Conservation (phyloP, 495 filamentous ascomycete genomes). For the Trichocladium uniseriatum region DNA sequence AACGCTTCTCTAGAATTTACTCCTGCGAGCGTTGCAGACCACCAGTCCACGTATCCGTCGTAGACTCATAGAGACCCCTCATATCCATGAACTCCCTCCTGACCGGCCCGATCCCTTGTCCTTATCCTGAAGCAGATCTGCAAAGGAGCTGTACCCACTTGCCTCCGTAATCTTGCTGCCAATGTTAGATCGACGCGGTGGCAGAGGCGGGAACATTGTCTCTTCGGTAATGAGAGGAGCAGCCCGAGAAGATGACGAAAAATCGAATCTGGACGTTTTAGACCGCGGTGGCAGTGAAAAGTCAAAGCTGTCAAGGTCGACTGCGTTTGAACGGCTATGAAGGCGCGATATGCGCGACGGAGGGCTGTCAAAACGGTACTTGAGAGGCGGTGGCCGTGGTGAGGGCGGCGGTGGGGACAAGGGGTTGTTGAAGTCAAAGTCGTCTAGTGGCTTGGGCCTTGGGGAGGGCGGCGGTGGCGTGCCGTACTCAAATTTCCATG, state of each 20-base stretch:
- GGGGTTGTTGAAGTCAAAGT: not conserved
- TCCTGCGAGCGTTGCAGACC: too few relatives aligned
- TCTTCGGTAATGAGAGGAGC: too few relatives aligned
- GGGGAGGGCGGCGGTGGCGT: not conserved
- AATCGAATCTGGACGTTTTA: too few relatives aligned
- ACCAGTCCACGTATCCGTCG: too few relatives aligned
- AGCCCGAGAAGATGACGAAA: too few relatives aligned
- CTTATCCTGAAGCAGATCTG: not conserved
- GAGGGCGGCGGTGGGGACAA: not conserved
- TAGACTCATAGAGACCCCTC: not conserved
- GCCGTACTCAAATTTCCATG: too few relatives aligned
- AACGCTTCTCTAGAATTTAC: too few relatives aligned
- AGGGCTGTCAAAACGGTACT: not conserved
- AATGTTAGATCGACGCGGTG: too few relatives aligned
- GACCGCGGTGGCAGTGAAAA: too few relatives aligned
- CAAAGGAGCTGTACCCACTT: not conserved
- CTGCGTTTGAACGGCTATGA: not conserved
- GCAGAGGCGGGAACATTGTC: too few relatives aligned
- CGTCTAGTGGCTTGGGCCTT: not conserved
- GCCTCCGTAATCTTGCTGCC: too few relatives aligned
- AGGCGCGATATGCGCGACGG: not conserved
- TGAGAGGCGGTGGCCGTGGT: not conserved
- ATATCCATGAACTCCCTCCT: not conserved
- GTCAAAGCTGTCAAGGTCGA: not conserved
- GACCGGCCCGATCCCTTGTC: not conserved